A percentile compares a stretch with the other conserved stretches of the same genome.
phyloP scores from a whole-genome alignment of 2,329 filamentous ascomycete species.

The Ascomycota sp. region DNA sequence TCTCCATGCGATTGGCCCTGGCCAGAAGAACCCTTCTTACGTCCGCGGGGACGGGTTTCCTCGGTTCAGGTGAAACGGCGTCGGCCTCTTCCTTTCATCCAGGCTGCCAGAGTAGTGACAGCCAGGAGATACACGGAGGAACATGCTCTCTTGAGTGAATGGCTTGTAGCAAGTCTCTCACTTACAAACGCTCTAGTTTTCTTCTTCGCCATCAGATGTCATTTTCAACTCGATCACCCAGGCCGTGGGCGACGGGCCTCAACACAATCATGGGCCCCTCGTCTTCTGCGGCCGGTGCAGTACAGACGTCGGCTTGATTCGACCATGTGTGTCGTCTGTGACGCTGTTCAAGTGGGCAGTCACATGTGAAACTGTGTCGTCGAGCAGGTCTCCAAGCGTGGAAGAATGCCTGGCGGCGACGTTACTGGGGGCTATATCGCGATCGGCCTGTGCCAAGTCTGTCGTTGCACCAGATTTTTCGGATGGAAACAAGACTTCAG shows the following conservation, averaged over 20 bases:
- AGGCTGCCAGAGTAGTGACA: constrained; percentile 26
- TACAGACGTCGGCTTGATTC: constrained; percentile 25
- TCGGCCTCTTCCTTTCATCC: constrained; percentile 22
- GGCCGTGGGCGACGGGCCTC: constrained; percentile 7
- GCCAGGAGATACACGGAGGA: constrained; percentile 28
- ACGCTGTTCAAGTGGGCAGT: constrained; percentile 39
- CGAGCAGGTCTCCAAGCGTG: constrained; percentile 15
- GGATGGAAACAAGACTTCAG: constrained; percentile 1
- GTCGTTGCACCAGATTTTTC: constrained; percentile 20
- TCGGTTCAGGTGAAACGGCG: constrained; percentile 10
- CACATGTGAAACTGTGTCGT: constrained; percentile 13
- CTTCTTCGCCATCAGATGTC: constrained; percentile 10
- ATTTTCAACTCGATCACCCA: constrained; percentile 10
- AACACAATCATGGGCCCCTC: constrained; percentile 14
- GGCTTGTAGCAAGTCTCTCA: not conserved
- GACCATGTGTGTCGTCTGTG: constrained; percentile 21
- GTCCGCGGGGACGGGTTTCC: constrained; percentile 18
- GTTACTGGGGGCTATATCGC: constrained; percentile 29
- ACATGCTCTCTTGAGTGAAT: constrained; percentile 13
- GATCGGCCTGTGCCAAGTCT: constrained; percentile 37
- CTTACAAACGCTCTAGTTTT: constrained; percentile 17
- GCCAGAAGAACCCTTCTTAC: constrained; percentile 16
- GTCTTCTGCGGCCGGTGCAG: constrained; percentile 25
- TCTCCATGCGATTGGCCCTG: constrained; percentile 6
- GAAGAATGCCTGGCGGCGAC: constrained; percentile 31